Conservation (phyloP, 2,329 filamentous ascomycete species). For the Fusarium lyarnte region DNA sequence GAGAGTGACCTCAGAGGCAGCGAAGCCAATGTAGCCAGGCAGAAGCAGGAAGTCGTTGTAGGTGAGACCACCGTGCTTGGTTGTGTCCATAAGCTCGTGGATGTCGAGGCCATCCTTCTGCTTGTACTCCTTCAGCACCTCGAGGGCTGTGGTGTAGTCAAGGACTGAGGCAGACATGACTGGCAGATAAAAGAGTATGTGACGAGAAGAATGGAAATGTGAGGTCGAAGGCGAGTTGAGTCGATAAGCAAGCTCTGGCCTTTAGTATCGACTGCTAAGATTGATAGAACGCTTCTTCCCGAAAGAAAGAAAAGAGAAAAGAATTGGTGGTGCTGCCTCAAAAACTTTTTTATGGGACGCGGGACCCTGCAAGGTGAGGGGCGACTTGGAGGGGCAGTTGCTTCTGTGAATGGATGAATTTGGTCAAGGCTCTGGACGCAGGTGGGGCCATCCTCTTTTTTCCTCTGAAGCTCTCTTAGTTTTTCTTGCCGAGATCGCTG, state of each 20-base stretch:
- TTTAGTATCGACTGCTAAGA: slow-evolving; percentile 48
- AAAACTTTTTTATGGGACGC: slow-evolving; percentile 54
- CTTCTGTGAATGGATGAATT: slow-evolving; percentile 2
- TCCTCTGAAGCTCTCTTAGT: neutral
- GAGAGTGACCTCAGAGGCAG: slow-evolving; percentile 86
- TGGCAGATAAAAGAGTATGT: slow-evolving; percentile 38
- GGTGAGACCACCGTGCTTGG: slow-evolving; percentile 90
- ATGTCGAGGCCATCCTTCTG: slow-evolving; percentile 87
- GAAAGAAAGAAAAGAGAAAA: slow-evolving; percentile 59
- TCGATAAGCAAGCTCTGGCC: slow-evolving; percentile 45
- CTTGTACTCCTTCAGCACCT: slow-evolving; percentile 83
- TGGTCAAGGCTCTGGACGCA: neutral
- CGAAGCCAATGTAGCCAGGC: slow-evolving; percentile 97
- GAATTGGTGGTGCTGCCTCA: slow-evolving; percentile 43
- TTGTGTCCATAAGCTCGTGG: slow-evolving; percentile 87
- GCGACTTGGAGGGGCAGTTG: slow-evolving; percentile 27
- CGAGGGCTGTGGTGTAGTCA: slow-evolving; percentile 79
- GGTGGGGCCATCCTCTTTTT: neutral
- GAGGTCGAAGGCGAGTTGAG: slow-evolving; percentile 56
- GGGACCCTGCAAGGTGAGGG: slow-evolving; percentile 31
- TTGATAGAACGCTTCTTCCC: slow-evolving; percentile 63
- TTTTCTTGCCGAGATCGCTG: slow-evolving; percentile 7
- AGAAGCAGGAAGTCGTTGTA: slow-evolving; percentile 99
- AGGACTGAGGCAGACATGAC: slow-evolving; percentile 77
- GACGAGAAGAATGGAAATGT: slow-evolving; percentile 43